Conservation (phyloP, 768 basidiomycete genomes). For the Strobilomyces confusus region DNA sequence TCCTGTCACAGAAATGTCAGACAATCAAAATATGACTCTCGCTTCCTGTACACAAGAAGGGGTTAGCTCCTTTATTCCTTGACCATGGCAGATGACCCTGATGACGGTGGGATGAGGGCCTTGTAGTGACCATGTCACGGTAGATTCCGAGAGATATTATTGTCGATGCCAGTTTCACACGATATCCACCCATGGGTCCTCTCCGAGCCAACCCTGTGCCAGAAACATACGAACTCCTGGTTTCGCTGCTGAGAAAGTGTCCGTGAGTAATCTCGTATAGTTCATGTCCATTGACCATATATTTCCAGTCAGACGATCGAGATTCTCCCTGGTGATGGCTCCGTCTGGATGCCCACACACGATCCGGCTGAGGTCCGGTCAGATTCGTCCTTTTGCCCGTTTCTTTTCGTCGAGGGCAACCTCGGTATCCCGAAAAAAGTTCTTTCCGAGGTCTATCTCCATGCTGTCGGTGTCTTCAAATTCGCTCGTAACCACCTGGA, state of each 20-base stretch:
- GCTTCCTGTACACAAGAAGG: background rate
- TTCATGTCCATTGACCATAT: background rate
- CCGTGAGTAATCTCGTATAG: slow-evolving; percentile 23
- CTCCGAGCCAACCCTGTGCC: background rate
- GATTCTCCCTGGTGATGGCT: slow-evolving; percentile 55
- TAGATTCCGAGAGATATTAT: background rate
- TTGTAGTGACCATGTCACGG: too few relatives aligned
- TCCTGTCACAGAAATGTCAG: background rate
- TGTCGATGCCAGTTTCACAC: too few relatives aligned
- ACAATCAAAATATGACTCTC: background rate
- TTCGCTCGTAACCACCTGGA: slow-evolving; percentile 14
- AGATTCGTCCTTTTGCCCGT: slow-evolving; percentile 37
- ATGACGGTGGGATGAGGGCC: too few relatives aligned
- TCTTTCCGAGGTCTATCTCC: slow-evolving; percentile 49
- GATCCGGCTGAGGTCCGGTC: slow-evolving; percentile 10
- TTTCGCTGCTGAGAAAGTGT: slow-evolving; percentile 18
- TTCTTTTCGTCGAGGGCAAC: slow-evolving; percentile 53
- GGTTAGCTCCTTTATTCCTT: too few relatives aligned
- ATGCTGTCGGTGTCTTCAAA: slow-evolving; percentile 37
- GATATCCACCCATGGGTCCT: background rate
- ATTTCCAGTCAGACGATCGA: slow-evolving; percentile 44
- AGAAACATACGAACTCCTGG: slow-evolving; percentile 20
- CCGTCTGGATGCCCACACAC: slow-evolving; percentile 38
- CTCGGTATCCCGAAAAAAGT: slow-evolving; percentile 63
- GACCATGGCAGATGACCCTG: too few relatives aligned